phyloP scores from a whole-genome alignment of 73 alveolate genomes.

The Paramecium sonneborni region DNA sequence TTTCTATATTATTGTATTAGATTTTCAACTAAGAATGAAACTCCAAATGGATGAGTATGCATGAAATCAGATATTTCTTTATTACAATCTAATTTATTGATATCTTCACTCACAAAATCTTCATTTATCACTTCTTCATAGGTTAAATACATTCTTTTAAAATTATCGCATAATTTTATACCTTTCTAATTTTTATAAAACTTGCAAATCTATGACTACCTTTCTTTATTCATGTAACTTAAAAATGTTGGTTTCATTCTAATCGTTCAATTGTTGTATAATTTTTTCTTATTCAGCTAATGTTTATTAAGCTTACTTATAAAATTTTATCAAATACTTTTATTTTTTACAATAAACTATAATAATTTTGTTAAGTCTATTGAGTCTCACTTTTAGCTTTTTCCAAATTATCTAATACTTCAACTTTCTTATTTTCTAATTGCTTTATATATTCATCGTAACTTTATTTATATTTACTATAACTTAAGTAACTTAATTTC shows the following conservation, averaged over 20 bases:
- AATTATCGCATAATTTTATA: not conserved
- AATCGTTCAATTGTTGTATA: not conserved
- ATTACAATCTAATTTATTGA: not conserved
- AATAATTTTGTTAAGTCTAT: not conserved
- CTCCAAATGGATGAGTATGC: constrained; percentile 20
- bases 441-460: not conserved
- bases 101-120: not conserved
- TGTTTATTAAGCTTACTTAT: constrained; percentile 4
- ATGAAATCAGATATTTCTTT: not conserved
- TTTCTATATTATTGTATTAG: not conserved
- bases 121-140: not conserved
- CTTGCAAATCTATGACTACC: not conserved
- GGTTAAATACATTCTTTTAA: not conserved
- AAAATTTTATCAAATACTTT: not conserved
- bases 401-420: not conserved
- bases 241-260: not conserved
- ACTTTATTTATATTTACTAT: not conserved
- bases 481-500: constrained; percentile 5
- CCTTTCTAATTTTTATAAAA: not conserved
- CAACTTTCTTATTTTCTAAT: not conserved
- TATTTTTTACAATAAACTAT: not conserved
- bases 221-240: not conserved
- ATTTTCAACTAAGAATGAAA: constrained; percentile 3
- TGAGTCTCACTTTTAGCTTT: not conserved
- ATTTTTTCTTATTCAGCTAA: constrained; percentile 11